A percentile compares a stretch with the other conserved stretches of the same genome.
Evolutionary conservation across 768 basidiomycete genomes (phyloP).

Genomic region (Atractiella rhizophila): DNA sequence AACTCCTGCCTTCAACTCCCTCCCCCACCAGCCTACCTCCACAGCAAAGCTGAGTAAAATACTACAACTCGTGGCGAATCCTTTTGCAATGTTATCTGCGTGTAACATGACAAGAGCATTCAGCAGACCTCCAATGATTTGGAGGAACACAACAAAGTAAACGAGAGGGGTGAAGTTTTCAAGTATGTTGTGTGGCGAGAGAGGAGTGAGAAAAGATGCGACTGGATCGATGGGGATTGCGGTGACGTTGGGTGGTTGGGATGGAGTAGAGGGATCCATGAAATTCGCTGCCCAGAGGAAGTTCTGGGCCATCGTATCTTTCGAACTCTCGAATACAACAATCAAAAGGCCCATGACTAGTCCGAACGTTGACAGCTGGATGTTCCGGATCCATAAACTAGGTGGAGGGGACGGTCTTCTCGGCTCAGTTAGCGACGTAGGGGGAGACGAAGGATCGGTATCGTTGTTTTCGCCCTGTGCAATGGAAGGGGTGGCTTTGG

Average conservation of each 20-base stretch:
- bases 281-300: not conserved
- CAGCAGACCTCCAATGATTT: conserved; percentile 63
- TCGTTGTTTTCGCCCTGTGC: not conserved
- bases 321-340: conserved; percentile 10
- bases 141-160: conserved; percentile 62
- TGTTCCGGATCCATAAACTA: conserved; percentile 87
- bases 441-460: not conserved
- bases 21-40: conserved; percentile 64
- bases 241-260: conserved; percentile 3
- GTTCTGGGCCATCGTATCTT: not conserved
- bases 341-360: conserved; percentile 61
- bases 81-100: conserved; percentile 17
- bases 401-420: conserved; percentile 31
- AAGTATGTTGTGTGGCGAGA: conserved; percentile 24
- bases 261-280: not conserved
- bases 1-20: conserved; percentile 20
- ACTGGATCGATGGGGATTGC: not conserved
- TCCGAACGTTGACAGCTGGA: conserved; percentile 79
- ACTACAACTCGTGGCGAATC: conserved; percentile 66
- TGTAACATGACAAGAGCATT: conserved; percentile 30
- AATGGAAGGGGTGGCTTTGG: not conserved
- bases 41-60: conserved; percentile 84
- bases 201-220: not conserved
- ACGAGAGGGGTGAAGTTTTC: conserved; percentile 65
- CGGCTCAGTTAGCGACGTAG: not conserved